These are phyloP conservation scores for Verticillium albo-atrum DNA, from an alignment of 2,329 filamentous ascomycete genomes.

Conservation along the genomic window DNA sequence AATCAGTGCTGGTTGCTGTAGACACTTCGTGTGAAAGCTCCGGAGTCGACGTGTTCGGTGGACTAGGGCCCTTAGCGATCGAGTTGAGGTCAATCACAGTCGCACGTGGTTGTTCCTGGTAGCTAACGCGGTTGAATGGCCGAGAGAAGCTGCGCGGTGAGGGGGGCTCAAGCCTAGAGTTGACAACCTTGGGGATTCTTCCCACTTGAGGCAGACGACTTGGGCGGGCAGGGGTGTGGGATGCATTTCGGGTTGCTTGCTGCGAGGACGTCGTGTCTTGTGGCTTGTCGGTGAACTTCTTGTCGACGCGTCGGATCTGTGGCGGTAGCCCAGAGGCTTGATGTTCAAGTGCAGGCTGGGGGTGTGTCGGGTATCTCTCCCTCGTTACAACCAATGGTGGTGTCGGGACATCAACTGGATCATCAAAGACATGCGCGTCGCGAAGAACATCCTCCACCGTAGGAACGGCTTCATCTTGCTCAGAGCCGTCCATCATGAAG, in stretches of 20 bases:
- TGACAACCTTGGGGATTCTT: conserved; percentile 79
- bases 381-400: conserved; percentile 2
- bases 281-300: background rate
- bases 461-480: conserved; percentile 43
- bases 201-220: conserved; percentile 77
- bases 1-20: conserved; percentile 23
- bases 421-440: conserved; percentile 36
- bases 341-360: background rate
- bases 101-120: conserved; percentile 29
- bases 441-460: conserved; percentile 42
- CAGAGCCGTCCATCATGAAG: conserved; percentile 56
- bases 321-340: background rate
- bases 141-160: conserved; percentile 81
- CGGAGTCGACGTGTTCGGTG: conserved; percentile 33
- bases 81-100: conserved; percentile 22
- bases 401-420: conserved; percentile 4
- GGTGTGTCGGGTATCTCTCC: background rate
- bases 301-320: background rate
- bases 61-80: conserved; percentile 41
- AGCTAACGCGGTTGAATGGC: conserved; percentile 62
- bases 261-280: background rate
- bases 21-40: conserved; percentile 32
- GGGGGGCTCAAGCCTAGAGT: conserved; percentile 59
- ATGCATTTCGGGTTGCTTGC: background rate
- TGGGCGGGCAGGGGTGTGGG: conserved; percentile 28